Evolutionary conservation across 148 eudicot species (phyloP).

Genomic region (Spergularia marina): DNA sequence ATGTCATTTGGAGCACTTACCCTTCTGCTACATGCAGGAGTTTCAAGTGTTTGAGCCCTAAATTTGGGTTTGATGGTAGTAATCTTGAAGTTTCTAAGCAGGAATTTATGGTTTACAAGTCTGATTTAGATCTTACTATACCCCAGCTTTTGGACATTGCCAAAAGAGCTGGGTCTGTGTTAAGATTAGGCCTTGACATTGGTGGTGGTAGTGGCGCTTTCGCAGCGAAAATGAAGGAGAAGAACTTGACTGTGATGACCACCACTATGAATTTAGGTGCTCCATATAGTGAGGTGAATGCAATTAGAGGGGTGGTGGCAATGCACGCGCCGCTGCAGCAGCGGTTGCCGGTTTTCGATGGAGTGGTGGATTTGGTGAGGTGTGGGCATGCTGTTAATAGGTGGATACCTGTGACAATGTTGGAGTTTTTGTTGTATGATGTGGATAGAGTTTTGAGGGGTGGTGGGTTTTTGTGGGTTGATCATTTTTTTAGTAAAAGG

Average conservation of each 20-base stretch:
- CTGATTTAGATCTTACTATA: slow-evolving; percentile 72
- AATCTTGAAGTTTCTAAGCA: slow-evolving; percentile 5
- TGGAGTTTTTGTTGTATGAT: slow-evolving; percentile 81
- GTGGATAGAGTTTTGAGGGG: slow-evolving; percentile 80
- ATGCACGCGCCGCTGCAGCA: slow-evolving; percentile 86
- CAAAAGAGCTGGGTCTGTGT: slow-evolving; percentile 23
- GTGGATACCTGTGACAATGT: slow-evolving; percentile 65
- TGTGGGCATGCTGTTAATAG: slow-evolving; percentile 75
- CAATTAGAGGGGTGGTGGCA: slow-evolving; percentile 64
- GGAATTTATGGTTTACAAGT: slow-evolving; percentile 40
- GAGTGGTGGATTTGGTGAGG: slow-evolving; percentile 69
- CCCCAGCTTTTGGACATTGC: slow-evolving; percentile 49
- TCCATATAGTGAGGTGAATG: slow-evolving; percentile 70
- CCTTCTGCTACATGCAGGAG: slow-evolving; percentile 45
- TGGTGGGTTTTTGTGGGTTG: slow-evolving; percentile 81
- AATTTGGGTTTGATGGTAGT: slow-evolving; percentile 52
- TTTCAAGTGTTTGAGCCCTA: slow-evolving; percentile 55
- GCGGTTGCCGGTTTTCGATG: slow-evolving; percentile 78
- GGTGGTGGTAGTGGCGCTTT: slow-evolving; percentile 81
- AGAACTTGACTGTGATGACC: slow-evolving; percentile 61
- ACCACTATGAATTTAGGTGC: slow-evolving; percentile 78
- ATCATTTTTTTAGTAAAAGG: slow-evolving; percentile 67
- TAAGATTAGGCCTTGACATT: slow-evolving; percentile 62
- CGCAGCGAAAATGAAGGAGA: slow-evolving; percentile 61
- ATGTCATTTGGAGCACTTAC: slow-evolving; percentile 37